Base-by-base conservation (phyloP, 2,329 filamentous ascomycete genomes). In the Claviceps maximensis region DNA sequence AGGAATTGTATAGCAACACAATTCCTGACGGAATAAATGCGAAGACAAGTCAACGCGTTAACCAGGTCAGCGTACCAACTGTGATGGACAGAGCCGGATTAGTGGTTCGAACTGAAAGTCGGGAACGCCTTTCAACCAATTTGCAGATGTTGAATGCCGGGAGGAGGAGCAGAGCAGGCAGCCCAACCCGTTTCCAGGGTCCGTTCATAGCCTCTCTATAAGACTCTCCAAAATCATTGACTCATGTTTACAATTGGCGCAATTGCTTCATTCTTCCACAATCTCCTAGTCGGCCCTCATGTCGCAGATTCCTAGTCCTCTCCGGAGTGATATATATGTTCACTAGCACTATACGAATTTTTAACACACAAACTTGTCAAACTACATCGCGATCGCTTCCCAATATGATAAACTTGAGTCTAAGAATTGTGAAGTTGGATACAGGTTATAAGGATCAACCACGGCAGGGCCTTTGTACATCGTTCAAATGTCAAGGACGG, bases 51-150 rank as follows among this genome's bases (percentile, higher is more conserved):
- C 71, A 73, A 6, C 72, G 72, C 38, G 77, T 77, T 47, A 79
- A 82, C 40, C 71, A 74, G 40, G 54, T 68, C 15, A 66, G 67
- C 27, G 61, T 62, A 15, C 60, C 63, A 17, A 74, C 71, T 51
- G 74, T 74, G 5, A 74, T 84, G 62, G 79, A 83, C 58, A 71
- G 89, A 41, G 82, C 79, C 47, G 90, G 90, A 1, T 66, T 96
- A 57, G 83, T 87, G 52, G 79, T 89, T 2, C 75, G 91, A 59
- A 94, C 87, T 0, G 91, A 96, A 64, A 95, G 89, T 64, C 76
- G 89, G 51, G 93, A 97, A 64, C 77, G 87, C 54, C 69, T 96
- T 40, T 74, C 78, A 17, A 76, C 79, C 15, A 77, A 71, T 9
- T 58, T 76, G 25, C 74, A 77, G 54, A 74, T 77, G 69, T 65